Conservation (phyloP, 169 alveolate species). For the Fabrea salina region DNA sequence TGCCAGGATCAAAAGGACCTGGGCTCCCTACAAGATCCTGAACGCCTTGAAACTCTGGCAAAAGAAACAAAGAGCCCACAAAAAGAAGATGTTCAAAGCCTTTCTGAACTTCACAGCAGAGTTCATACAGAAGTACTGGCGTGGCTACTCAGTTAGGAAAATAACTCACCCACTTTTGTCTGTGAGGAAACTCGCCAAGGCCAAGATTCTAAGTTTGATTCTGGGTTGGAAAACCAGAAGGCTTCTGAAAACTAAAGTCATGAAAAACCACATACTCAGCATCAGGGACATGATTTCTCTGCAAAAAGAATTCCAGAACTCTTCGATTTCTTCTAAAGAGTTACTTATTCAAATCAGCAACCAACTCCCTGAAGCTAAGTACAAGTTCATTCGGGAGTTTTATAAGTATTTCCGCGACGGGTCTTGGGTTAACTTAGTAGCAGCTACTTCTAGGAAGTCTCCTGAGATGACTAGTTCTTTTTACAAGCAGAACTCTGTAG, state of each 20-base stretch:
- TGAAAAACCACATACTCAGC: not conserved
- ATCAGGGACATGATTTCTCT: not conserved
- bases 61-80: too few species aligned
- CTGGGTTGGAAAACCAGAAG: slow-evolving; percentile 14
- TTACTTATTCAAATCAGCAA: not conserved
- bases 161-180: not conserved
- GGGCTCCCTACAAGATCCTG: slow-evolving; percentile 11
- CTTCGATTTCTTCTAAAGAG: too few species aligned
- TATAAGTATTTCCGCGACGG: not conserved
- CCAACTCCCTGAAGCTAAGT: not conserved
- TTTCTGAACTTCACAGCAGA: not conserved
- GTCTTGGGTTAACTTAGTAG: not conserved
- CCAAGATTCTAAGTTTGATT: not conserved
- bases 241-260: not conserved
- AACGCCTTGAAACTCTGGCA: slow-evolving; percentile 11
- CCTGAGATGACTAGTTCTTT: too few species aligned
- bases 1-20: not conserved
- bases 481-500: too few species aligned
- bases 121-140: not conserved
- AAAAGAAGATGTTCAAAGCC: not conserved
- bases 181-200: not conserved
- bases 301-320: not conserved
- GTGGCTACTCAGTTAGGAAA: not conserved
- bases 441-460: too few species aligned
- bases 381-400: not conserved